A percentile compares a stretch with the other conserved stretches of the same genome.
Evolutionary conservation across 1,139 yeast species (phyloP).

Genomic region (Yamadazyma spencermartinsiae): DNA sequence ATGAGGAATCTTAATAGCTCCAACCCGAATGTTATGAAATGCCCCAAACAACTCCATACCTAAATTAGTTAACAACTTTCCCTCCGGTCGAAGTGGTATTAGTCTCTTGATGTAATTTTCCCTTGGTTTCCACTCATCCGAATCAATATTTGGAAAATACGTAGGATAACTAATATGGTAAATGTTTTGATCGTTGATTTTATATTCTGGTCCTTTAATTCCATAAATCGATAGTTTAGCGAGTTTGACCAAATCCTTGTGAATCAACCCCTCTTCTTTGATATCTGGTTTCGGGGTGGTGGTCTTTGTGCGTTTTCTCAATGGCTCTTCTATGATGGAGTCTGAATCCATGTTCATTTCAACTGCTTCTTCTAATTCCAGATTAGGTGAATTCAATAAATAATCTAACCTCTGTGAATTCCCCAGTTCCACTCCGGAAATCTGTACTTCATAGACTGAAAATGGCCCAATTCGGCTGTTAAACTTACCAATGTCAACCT

Average conservation of each 20-base stretch:
- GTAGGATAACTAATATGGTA: slow-evolving; percentile 49
- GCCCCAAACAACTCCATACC: slow-evolving; percentile 7
- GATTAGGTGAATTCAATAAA: slow-evolving; percentile 1
- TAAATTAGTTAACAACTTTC: slow-evolving; percentile 5
- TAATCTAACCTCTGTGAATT: not conserved
- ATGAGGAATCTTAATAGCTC: slow-evolving; percentile 25
- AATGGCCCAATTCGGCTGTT: slow-evolving; percentile 34
- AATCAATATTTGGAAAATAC: slow-evolving; percentile 45
- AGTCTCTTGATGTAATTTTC: slow-evolving; percentile 18
- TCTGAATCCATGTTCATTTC: not conserved
- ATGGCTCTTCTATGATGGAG: slow-evolving; percentile 4
- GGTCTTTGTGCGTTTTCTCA: not conserved
- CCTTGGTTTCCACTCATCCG: slow-evolving; percentile 43
- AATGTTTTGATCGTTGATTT: slow-evolving; percentile 44
- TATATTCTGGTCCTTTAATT: slow-evolving; percentile 41
- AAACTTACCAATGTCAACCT: slow-evolving; percentile 10
- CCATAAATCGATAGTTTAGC: slow-evolving; percentile 46
- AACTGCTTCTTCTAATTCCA: not conserved
- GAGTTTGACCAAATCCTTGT: slow-evolving; percentile 33
- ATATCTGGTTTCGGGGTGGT: not conserved
- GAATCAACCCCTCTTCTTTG: slow-evolving; percentile 26
- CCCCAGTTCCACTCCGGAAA: not conserved
- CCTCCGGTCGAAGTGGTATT: slow-evolving; percentile 3
- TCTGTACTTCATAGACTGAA: slow-evolving; percentile 16
- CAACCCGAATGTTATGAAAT: slow-evolving; percentile 19